These are phyloP conservation scores for Stephanodiscus minutulus DNA, from an alignment of 108 stramenopile species.

Conservation along the genomic window DNA sequence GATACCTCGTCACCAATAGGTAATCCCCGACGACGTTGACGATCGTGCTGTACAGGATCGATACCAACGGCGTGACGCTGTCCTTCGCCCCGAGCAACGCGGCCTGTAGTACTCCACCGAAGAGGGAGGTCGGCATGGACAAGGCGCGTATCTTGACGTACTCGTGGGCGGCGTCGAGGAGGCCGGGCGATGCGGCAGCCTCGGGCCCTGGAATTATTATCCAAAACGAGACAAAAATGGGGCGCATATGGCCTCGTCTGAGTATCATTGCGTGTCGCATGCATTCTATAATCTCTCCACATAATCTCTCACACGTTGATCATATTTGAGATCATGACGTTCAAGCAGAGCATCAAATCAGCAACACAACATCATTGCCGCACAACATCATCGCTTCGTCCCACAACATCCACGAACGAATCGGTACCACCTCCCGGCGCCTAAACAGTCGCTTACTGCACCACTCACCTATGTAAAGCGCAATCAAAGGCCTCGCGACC, in stretches of 20 bases:
- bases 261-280: too few relatives aligned
- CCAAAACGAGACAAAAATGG: not conserved
- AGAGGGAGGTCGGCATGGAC: constrained; percentile 80
- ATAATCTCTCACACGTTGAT: too few relatives aligned
- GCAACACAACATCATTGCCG: too few relatives aligned
- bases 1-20: constrained; percentile 60
- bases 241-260: too few relatives aligned
- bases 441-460: too few relatives aligned
- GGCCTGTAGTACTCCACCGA: constrained; percentile 81
- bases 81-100: constrained; percentile 84
- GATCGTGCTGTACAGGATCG: constrained; percentile 71
- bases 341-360: too few relatives aligned
- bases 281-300: too few relatives aligned
- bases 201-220: constrained; percentile 47
- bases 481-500: constrained; percentile 67
- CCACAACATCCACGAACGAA: too few relatives aligned
- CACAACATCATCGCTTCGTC: too few relatives aligned
- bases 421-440: too few relatives aligned
- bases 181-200: constrained; percentile 62
- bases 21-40: constrained; percentile 78
- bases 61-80: constrained; percentile 80
- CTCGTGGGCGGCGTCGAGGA: constrained; percentile 74
- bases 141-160: constrained; percentile 86
- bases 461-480: constrained; percentile 83
- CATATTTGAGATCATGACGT: too few relatives aligned